phyloP scores from a whole-genome alignment of 176 grass and related monocot genomes.

The Carex myosuroides region DNA sequence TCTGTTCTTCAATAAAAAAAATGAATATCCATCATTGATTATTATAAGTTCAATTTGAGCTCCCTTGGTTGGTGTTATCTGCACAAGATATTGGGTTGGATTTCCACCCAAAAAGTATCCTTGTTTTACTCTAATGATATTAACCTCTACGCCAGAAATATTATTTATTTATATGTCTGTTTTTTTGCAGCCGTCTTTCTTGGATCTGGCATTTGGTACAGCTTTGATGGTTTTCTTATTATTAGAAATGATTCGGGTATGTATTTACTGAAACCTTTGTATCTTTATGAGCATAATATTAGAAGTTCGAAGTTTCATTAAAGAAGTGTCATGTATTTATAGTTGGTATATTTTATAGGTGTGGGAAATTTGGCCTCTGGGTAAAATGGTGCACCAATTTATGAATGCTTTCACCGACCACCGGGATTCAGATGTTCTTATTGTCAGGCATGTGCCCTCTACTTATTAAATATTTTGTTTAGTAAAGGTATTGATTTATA shows the following conservation, averaged over 20 bases:
- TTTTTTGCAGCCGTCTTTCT: slow-evolving; percentile 61
- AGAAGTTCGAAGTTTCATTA: slow-evolving; percentile 2
- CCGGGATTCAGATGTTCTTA: slow-evolving; percentile 95
- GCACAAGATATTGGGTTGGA: neutral
- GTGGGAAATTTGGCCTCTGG: slow-evolving; percentile 88
- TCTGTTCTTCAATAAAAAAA: neutral
- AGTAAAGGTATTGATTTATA: neutral
- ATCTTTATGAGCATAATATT: neutral
- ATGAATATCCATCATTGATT: neutral
- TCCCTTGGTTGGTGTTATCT: neutral
- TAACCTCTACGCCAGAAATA: neutral
- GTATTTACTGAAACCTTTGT: neutral
- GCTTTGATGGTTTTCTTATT: slow-evolving; percentile 87
- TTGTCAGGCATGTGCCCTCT: slow-evolving; percentile 49
- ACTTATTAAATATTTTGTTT: neutral
- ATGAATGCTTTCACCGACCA: slow-evolving; percentile 99
- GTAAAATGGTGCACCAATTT: slow-evolving; percentile 68
- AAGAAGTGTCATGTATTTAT: slow-evolving; percentile 2
- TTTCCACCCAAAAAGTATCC: neutral
- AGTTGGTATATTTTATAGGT: slow-evolving; percentile 34
- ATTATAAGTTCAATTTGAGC: neutral
- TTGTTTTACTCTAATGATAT: neutral
- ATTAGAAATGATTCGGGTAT: slow-evolving; percentile 93
- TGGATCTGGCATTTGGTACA: slow-evolving; percentile 96
- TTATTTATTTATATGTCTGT: neutral